Conservation (phyloP, 73 alveolate species). For the Paramecium bursaria region DNA sequence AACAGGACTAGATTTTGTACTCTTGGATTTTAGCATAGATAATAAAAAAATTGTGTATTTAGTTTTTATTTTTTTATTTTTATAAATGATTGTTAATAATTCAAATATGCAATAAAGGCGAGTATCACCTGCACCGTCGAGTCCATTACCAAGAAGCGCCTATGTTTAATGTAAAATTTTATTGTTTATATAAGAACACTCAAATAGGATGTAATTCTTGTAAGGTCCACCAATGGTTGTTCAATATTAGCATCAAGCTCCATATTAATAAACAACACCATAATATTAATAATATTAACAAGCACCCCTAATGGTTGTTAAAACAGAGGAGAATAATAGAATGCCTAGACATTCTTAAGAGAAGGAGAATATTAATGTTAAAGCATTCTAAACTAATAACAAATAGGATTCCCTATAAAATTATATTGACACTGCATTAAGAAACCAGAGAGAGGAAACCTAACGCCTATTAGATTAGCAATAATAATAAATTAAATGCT, state of each 20-base stretch:
- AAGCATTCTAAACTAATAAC: not conserved
- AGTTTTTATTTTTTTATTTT: too few relatives aligned
- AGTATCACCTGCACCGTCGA: constrained; percentile 49
- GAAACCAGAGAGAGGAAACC: constrained; percentile 31
- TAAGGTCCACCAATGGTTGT: constrained; percentile 7
- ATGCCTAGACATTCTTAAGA: not conserved
- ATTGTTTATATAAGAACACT: constrained; percentile 1
- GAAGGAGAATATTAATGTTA: constrained; percentile 16
- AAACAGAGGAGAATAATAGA: constrained; percentile 1
- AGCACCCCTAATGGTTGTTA: not conserved
- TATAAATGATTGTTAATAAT: too few relatives aligned
- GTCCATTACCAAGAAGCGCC: constrained; percentile 26
- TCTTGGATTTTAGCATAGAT: too few relatives aligned
- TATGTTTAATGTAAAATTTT: not conserved
- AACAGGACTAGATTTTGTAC: too few relatives aligned
- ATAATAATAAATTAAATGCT: not conserved
- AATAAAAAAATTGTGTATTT: too few relatives aligned
- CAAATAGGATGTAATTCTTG: constrained; percentile 11
- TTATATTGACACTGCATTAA: constrained; percentile 16
- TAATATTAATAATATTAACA: not conserved
- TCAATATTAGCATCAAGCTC: not conserved
- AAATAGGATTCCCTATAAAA: not conserved
- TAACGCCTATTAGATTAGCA: not conserved
- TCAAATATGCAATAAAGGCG: constrained; percentile 46
- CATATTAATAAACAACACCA: not conserved